Evolutionary conservation across 163 green algal genomes (phyloP).

Genomic region (Chloromonas sp.): DNA sequence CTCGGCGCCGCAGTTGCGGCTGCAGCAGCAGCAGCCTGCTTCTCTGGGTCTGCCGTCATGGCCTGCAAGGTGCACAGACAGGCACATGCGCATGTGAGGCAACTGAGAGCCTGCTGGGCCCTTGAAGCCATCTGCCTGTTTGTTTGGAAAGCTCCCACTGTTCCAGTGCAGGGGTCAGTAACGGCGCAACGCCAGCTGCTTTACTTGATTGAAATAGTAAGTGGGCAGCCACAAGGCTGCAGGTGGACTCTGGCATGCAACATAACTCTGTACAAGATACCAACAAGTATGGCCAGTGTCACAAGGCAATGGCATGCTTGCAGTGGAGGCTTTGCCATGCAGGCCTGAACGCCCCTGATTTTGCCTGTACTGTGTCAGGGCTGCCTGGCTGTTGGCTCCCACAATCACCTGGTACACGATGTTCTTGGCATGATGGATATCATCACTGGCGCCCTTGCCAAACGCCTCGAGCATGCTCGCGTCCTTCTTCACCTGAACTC

Average conservation of each 20-base stretch:
- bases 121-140: no score
- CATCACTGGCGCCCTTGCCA: conserved; percentile 80
- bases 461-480: conserved; percentile 91
- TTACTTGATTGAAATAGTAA: background rate
- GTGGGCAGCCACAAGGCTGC: background rate
- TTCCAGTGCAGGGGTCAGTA: no score
- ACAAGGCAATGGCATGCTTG: no score
- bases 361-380: background rate
- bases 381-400: background rate
- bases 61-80: conserved; percentile 10
- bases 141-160: no score
- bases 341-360: background rate
- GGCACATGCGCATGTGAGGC: no score
- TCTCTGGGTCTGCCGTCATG: conserved; percentile 34
- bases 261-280: no score
- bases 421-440: conserved; percentile 78
- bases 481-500: conserved; percentile 45
- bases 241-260: background rate
- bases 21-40: background rate
- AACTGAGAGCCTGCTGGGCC: no score
- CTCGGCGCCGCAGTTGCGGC: background rate
- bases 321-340: background rate
- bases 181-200: no score
- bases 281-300: no score
- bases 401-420: conserved; percentile 60